Base-by-base conservation (phyloP, 2,329 filamentous ascomycete genomes). In the Purpureocillium takamizusanense region DNA sequence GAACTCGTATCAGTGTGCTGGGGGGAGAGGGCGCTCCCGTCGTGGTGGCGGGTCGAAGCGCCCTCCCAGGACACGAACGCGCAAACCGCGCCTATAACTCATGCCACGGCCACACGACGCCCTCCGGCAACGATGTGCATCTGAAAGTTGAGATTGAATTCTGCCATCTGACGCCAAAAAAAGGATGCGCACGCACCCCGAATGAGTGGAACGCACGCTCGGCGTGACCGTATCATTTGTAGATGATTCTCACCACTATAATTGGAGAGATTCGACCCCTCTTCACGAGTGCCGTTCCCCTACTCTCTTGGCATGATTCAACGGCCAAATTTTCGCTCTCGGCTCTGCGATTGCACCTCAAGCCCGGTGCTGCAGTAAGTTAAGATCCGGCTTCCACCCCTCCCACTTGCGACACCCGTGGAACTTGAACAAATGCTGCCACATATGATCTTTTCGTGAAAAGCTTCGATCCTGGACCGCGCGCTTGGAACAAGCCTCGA, bases 401-500 rank as follows among this genome's bases (percentile, higher is more conserved):
- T 53, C 62, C 64, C 46, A 67, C 46, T 39, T 64, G 54, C 69
- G 70, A 45, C 62, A 66, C 2, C 56, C 55, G 39, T 67, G 63
- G 29, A 66, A 66, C 40, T 66, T 67, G 47, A 53, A 52, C n/a
- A 62, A 40, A 15, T 62, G 60, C 42, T 62, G 60, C 60, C 59
- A 62, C 16, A 67, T 50, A 38, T 66, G 61, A 31, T 66, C 63
- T 36, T 66, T 66, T 39, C 63, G 57, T 2, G 54, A 55, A 39
- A 67, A 67, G 1, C 54, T 61, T 10, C 63, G 65, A 31, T 74
- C 67, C 14, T 55, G 48, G 7, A 56, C 47, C 7, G 59, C 50
- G 6, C 58, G 70, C 37, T 74, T 68, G 15, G 69, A 67, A 46
- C 76, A 80, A 4, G 66, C 46, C 25, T 63, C 58, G 16, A 65